phyloP scores from a whole-genome alignment of 345 rosid species.

The Acer yangbiense region DNA sequence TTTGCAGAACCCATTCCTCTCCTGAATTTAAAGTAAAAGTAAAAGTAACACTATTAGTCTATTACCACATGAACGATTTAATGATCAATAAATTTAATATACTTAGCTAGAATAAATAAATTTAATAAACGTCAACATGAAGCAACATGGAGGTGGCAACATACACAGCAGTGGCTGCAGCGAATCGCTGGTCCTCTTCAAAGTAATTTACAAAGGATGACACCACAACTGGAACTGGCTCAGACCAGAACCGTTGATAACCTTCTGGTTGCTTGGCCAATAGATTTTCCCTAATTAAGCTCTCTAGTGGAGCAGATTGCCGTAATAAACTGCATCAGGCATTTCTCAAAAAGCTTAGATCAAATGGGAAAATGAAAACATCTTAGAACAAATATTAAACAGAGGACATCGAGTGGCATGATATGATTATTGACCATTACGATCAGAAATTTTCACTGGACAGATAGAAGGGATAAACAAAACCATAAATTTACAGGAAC shows the following conservation, averaged over 20 bases:
- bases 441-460: background rate
- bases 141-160: slow-evolving; percentile 27
- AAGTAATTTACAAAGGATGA: slow-evolving; percentile 63
- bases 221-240: slow-evolving; percentile 66
- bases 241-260: slow-evolving; percentile 81
- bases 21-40: slow-evolving; percentile 42
- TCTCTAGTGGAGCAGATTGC: slow-evolving; percentile 78
- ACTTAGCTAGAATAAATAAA: background rate
- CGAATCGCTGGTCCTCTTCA: slow-evolving; percentile 63
- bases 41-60: slow-evolving; percentile 2
- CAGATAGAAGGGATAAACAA: background rate
- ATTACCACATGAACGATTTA: slow-evolving; percentile 20
- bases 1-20: slow-evolving; percentile 47
- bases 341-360: slow-evolving; percentile 16
- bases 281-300: slow-evolving; percentile 78
- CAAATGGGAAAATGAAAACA: slow-evolving; percentile 3
- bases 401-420: background rate
- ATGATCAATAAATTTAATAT: slow-evolving; percentile 13
- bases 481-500: slow-evolving; percentile 9
- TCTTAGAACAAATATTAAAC: background rate
- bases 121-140: slow-evolving; percentile 18
- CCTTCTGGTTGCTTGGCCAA: slow-evolving; percentile 76
- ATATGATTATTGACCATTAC: slow-evolving; percentile 2
- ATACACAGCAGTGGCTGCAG: slow-evolving; percentile 63
- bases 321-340: slow-evolving; percentile 66